A percentile compares a stretch with the other conserved stretches of the same genome.
Evolutionary conservation across 108 stramenopile species (phyloP).

Genomic region (Nitzschia sp.): DNA sequence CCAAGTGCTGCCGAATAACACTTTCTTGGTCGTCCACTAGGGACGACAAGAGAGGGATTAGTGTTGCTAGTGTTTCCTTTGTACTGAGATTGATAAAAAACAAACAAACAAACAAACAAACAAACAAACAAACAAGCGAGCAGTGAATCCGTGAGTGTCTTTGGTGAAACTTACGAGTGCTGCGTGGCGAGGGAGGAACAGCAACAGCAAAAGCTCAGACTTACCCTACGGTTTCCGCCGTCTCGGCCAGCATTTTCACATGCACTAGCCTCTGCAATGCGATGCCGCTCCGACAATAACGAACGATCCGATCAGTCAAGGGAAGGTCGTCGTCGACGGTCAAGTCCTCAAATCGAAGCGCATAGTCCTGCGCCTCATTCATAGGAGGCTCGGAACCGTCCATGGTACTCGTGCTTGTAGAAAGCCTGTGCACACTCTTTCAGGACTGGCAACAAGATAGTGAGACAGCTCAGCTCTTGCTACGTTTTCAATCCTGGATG

Average conservation of each 20-base stretch:
- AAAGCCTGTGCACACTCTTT: too few relatives aligned
- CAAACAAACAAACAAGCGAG: neutral
- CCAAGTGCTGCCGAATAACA: constrained; percentile 92
- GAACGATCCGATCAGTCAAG: constrained; percentile 86
- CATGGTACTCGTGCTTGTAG: too few relatives aligned
- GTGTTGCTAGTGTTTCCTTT: constrained; percentile 50
- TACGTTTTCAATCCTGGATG: too few relatives aligned
- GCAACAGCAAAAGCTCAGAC: constrained; percentile 18
- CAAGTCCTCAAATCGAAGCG: constrained; percentile 93
- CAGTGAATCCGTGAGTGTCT: neutral
- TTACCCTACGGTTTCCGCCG: constrained; percentile 83
- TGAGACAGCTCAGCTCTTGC: too few relatives aligned
- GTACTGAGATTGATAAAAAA: constrained; percentile 28
- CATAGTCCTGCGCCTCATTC: constrained; percentile 39
- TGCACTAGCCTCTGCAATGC: constrained; percentile 96
- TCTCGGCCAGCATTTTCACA: constrained; percentile 96
- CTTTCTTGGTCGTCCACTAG: constrained; percentile 83
- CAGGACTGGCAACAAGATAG: neutral
- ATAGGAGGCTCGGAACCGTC: constrained; percentile 34
- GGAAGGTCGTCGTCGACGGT: constrained; percentile 96
- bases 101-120: too few relatives aligned
- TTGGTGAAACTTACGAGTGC: neutral
- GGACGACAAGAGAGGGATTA: constrained; percentile 74
- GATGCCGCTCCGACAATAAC: constrained; percentile 89
- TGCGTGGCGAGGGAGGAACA: neutral